phyloP scores from a whole-genome alignment of 208 protist species.

The Blastocrithidia nonstop region DNA sequence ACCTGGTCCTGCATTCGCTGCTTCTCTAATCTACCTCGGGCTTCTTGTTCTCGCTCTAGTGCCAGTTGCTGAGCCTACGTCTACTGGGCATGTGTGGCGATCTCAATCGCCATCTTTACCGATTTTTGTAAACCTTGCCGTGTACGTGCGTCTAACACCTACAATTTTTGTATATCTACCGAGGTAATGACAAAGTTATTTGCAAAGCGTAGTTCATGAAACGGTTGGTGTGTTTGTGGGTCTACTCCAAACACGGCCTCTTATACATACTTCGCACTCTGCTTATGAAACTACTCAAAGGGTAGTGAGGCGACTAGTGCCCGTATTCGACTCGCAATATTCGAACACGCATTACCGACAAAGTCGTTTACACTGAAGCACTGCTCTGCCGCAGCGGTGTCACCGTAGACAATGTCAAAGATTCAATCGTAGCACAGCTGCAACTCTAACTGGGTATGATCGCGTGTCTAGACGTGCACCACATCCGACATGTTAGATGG shows the following conservation, averaged over 20 bases:
- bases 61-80: slow-evolving; percentile 84
- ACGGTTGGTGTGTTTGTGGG: slow-evolving; percentile 18
- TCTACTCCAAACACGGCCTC: slow-evolving; percentile 75
- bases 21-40: slow-evolving; percentile 76
- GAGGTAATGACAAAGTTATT: slow-evolving; percentile 91
- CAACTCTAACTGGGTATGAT: slow-evolving; percentile 75
- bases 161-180: slow-evolving; percentile 90
- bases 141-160: slow-evolving; percentile 89
- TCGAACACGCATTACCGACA: slow-evolving; percentile 68
- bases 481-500: slow-evolving; percentile 92
- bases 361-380: slow-evolving; percentile 81
- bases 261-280: slow-evolving; percentile 36
- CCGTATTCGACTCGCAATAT: slow-evolving; percentile 75
- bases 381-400: slow-evolving; percentile 23
- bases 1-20: slow-evolving; percentile 88
- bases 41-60: slow-evolving; percentile 80
- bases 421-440: slow-evolving; percentile 84
- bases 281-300: slow-evolving; percentile 85
- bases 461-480: slow-evolving; percentile 79
- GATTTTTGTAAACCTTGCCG: slow-evolving; percentile 90
- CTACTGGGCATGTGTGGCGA: slow-evolving; percentile 92
- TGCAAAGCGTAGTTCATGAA: slow-evolving; percentile 66
- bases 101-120: slow-evolving; percentile 94
- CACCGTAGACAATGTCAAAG: slow-evolving; percentile 59
- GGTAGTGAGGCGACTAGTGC: slow-evolving; percentile 50